A percentile compares a stretch with the other conserved stretches of the same genome.
These are phyloP conservation scores for Wickerhamiella australiensis DNA, from an alignment of 805 yeast genomes.

Conservation along the genomic window DNA sequence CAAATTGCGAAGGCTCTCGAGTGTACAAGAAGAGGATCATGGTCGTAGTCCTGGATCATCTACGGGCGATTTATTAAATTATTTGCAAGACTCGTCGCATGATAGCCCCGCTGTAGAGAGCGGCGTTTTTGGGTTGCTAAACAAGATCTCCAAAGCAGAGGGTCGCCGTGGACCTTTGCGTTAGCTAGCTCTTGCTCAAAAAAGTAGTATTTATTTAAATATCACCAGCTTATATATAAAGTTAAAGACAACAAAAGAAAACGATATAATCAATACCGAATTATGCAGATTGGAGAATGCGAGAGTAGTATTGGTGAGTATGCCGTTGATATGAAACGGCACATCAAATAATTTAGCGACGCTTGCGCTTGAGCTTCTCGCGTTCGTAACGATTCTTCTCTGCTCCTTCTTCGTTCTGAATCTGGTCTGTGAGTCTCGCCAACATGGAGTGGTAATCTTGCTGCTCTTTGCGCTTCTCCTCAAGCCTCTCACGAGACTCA, in stretches of 20 bases:
- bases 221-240: not conserved
- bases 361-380: conserved; percentile 32
- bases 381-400: conserved; percentile 87
- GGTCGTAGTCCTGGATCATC: not conserved
- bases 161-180: conserved; percentile 6
- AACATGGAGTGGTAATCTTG: conserved; percentile 79
- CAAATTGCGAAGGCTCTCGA: conserved; percentile 17
- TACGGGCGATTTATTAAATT: conserved; percentile 8
- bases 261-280: not conserved
- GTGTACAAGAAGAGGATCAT: conserved; percentile 15
- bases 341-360: not conserved
- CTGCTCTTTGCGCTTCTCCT: conserved; percentile 62
- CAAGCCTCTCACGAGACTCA: conserved; percentile 72
- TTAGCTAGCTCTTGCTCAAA: not conserved
- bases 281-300: not conserved
- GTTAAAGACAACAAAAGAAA: too few relatives aligned
- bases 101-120: conserved; percentile 3
- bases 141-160: conserved; percentile 53
- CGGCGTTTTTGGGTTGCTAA: conserved; percentile 70
- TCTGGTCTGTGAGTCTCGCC: conserved; percentile 73
- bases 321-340: not conserved
- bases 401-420: conserved; percentile 88
- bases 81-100: conserved; percentile 8
- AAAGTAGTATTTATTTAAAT: not conserved
- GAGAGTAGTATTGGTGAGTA: too few relatives aligned